phyloP scores from a whole-genome alignment of 176 grass and related monocot genomes.

The Puccinellia tenuiflora region DNA sequence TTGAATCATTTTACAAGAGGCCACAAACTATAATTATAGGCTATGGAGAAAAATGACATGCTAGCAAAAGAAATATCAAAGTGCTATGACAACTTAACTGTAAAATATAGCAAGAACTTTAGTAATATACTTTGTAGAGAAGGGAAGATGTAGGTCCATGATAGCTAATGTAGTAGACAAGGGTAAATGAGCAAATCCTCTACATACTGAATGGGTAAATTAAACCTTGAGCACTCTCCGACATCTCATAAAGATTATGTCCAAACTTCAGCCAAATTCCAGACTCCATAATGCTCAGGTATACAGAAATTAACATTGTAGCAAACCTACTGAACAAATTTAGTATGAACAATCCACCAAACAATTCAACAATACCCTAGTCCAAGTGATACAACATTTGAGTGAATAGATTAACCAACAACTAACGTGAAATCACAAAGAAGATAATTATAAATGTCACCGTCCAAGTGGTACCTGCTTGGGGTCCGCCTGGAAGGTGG shows the following conservation, averaged over 20 bases:
- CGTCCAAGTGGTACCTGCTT: background rate
- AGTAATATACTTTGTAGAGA: slow-evolving; percentile 1
- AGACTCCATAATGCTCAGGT: background rate
- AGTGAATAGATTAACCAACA: background rate
- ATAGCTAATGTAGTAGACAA: background rate
- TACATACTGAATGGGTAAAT: background rate
- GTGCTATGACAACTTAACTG: background rate
- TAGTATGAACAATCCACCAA: background rate
- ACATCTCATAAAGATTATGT: background rate
- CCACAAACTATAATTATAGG: background rate
- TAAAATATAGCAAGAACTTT: slow-evolving; percentile 10
- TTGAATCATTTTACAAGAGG: background rate
- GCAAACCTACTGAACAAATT: background rate
- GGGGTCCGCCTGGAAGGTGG: background rate
- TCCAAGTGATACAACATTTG: background rate
- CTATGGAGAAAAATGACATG: background rate
- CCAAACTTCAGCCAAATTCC: background rate
- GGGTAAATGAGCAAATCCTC: background rate
- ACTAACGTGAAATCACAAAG: background rate
- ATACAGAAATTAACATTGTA: background rate
- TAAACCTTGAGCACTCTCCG: background rate
- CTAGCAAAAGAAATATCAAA: background rate
- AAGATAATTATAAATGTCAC: background rate
- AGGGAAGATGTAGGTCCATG: background rate
- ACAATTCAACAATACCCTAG: background rate